Base-by-base conservation (phyloP, 202 grass and related monocot species). In the Panicum hallii region DNA sequence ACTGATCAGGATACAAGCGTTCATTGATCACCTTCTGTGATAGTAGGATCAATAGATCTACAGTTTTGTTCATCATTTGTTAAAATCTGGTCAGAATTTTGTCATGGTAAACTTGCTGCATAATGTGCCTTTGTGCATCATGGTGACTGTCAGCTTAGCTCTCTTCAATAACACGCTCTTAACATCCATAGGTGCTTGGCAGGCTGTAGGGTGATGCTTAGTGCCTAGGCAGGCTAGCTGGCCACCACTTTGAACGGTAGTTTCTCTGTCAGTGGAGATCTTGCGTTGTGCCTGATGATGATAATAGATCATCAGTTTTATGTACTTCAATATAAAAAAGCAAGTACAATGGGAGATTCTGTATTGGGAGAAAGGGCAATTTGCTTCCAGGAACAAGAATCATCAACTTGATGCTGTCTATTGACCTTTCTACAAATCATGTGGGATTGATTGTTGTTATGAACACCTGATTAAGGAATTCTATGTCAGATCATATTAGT, bases 61-160 rank as follows among this genome's bases (percentile, higher is more conserved):
- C 17, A 78, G 22, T 53, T 11, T 81, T 62, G 17, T 67, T 69
- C 15, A 53, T 76, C 38, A 34, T 56, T 43, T 84, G 79, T 47
- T 52, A 17, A 75, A 56, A 85, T 26, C 57, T 77, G 45, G 54
- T 85, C 4, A 52, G 56, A 84, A 49, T 28, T 56, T 72, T 82
- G 46, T 64, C 13, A 38, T 77, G 14, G 67, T 69, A 77, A 72
- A 30, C 22, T 66, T 32, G 32, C 26, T 80, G 17, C 84, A 65
- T 73, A 4, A 66, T 74, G 10, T 58, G 15, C 32, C 4, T 72
- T 58, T 79, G 6, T 90, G 44, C 72, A 49, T 15, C 1, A 11
- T 75, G 40, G 40, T 26, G 67, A 30, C 28, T 65, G n/a, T 78
- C 42, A 74, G 36, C 9, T 62, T 79, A 83, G 11, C 15, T 82